These are phyloP conservation scores for Solanum acaule DNA, from an alignment of 257 asterid genomes.

Conservation along the genomic window DNA sequence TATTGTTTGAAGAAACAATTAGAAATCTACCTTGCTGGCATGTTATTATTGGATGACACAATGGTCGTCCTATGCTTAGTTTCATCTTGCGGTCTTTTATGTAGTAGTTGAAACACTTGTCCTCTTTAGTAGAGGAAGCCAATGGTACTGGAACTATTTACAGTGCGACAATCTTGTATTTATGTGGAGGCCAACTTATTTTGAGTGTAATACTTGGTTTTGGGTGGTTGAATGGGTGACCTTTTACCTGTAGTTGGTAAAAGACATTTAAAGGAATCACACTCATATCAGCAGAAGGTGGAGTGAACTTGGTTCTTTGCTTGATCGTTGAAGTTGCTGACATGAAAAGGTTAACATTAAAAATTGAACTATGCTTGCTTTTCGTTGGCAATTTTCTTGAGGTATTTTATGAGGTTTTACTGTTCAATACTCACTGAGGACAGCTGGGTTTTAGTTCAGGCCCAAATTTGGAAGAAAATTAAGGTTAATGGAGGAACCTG, in stretches of 20 bases:
- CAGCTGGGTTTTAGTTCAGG: neutral
- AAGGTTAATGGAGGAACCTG: neutral
- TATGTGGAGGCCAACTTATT: neutral
- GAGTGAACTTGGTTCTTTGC: neutral
- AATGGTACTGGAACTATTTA: neutral
- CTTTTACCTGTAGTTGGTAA: neutral
- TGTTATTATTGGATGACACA: neutral
- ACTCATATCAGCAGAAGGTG: neutral
- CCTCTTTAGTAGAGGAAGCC: neutral
- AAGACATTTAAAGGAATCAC: neutral
- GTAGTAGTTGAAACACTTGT: neutral
- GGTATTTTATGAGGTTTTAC: neutral
- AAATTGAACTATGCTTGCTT: neutral
- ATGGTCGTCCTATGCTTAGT: neutral
- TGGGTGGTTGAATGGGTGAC: neutral
- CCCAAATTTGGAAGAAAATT: neutral
- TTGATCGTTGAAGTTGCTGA: neutral
- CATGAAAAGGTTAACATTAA: neutral
- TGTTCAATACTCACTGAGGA: neutral
- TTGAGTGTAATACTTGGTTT: neutral
- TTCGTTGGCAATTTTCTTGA: neutral
- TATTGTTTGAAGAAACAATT: neutral
- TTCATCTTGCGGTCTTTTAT: neutral
- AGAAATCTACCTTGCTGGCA: neutral
- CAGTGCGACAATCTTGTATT: neutral